Conservation (phyloP, 352 stramenopile species). For the Elongisporangium prolatum region DNA sequence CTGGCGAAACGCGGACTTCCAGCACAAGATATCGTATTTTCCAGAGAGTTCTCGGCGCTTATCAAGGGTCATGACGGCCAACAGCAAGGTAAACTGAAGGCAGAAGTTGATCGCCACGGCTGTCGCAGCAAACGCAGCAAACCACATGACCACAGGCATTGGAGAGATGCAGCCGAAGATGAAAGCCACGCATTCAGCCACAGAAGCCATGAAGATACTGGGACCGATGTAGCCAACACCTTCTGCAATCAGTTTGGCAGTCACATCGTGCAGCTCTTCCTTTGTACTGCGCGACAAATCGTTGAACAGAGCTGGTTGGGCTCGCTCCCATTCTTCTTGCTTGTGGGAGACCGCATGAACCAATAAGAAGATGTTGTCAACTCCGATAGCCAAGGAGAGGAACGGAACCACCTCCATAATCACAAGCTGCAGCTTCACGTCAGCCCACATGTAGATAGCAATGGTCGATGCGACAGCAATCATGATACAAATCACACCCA, state of each 20-base stretch:
- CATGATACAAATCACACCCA: constrained; percentile 54
- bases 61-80: constrained; percentile 57
- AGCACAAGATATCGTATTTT: constrained; percentile 51
- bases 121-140: constrained; percentile 52
- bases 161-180: constrained; percentile 51
- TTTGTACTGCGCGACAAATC: constrained; percentile 32
- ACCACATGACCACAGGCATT: constrained; percentile 67
- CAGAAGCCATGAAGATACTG: constrained; percentile 63
- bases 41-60: constrained; percentile 53
- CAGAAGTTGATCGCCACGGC: constrained; percentile 58
- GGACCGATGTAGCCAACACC: constrained; percentile 46
- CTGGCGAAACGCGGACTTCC: constrained; percentile 1
- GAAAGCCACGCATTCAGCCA: constrained; percentile 47
- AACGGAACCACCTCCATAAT: constrained; percentile 74
- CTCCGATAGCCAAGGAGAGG: constrained; percentile 57
- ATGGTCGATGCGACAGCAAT: constrained; percentile 54
- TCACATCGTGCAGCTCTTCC: constrained; percentile 29
- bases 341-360: constrained; percentile 50
- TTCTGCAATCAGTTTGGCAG: constrained; percentile 29
- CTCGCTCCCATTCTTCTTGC: constrained; percentile 26
- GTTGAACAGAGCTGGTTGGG: constrained; percentile 35
- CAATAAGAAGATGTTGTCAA: constrained; percentile 73
- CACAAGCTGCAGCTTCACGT: constrained; percentile 60
- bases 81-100: constrained; percentile 57
- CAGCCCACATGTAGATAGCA: constrained; percentile 54